Evolutionary conservation across 23 red algal species (phyloP), one percentile per base, ranked within the genome.

Genomic region (Gracilaria gracilis): DNA sequence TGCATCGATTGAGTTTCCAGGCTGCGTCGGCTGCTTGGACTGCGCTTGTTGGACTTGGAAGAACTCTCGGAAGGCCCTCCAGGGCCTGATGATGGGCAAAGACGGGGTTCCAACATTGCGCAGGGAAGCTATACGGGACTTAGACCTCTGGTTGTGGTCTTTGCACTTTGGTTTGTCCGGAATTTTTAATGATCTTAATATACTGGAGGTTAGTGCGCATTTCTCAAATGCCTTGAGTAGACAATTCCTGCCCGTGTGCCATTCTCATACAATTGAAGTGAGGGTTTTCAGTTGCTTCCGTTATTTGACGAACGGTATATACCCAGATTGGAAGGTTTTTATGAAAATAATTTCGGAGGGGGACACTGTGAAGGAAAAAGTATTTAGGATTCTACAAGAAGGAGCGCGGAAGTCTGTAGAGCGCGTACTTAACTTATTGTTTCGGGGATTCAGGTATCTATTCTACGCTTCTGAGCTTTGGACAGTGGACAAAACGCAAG

Each of bases 231-330:
- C 79, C 23, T 36, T 67, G 0, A 24, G 50, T 72, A 57, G 70
- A 19, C 0, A 28, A 15, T 91, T 78, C 23, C 74, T 73, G 9
- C 74, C 48, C 1, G 23, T 64, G 11, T 36, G 0, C 15, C 61
- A 23, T 20, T 61, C 74, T 11, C 80, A 53, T 55, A 47, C 11
- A 24, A 37, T 91, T 17, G 24, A 50, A 29, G 74, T 21, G 9
- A 27, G 47, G 44, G 23, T 62, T 14, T 82, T 91, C 36, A 80
- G n/a, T 25, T 81, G 74, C 75, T 82, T 69, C n/a, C 67, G 82
- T 44, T 91, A 91, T 42, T 53, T 90, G 21, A 80, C 59, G n/a
- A 61, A 91, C 35, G 88, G 78, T 9, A 91, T 91, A 44, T 82
- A 61, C 67, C 88, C 88, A 8, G 50, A 53, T 54, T 69, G 57